Conservation (phyloP, 2,329 filamentous ascomycete species). For the Penicillium occitanis region DNA sequence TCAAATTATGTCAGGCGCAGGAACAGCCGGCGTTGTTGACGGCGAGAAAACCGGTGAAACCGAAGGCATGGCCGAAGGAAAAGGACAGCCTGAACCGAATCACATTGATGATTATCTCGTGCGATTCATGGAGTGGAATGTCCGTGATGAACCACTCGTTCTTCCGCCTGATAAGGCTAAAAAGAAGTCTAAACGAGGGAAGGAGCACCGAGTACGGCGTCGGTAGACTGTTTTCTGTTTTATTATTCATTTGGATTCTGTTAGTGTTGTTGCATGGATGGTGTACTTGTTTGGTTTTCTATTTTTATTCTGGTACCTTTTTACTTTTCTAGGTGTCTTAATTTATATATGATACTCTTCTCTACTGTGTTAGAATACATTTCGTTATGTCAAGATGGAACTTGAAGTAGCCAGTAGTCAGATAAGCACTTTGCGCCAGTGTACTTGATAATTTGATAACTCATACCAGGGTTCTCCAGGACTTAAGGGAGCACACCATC, state of each 20-base stretch:
- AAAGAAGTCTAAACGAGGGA: constrained; percentile 50
- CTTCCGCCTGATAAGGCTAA: constrained; percentile 50
- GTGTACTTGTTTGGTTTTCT: constrained; percentile 17
- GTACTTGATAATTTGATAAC: not conserved
- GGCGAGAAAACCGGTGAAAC: constrained; percentile 38
- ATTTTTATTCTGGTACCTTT: constrained; percentile 14
- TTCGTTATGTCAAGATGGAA: not conserved
- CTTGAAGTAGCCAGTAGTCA: not conserved
- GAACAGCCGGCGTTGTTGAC: constrained; percentile 28
- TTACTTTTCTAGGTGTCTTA: constrained; percentile 15
- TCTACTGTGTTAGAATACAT: constrained; percentile 13
- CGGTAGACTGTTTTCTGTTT: constrained; percentile 26
- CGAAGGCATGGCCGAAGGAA: constrained; percentile 30
- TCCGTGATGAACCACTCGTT: constrained; percentile 51
- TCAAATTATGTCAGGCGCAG: constrained; percentile 32
- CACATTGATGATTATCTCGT: constrained; percentile 77
- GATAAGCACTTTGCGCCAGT: not conserved
- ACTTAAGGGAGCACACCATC: not conserved
- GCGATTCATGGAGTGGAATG: constrained; percentile 62
- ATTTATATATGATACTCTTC: constrained; percentile 11
- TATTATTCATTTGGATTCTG: not conserved
- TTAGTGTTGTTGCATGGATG: constrained; percentile 17
- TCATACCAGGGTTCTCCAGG: not conserved
- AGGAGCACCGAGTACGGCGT: constrained; percentile 48
- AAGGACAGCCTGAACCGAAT: constrained; percentile 47